Percentiles rank a stretch among this genome's conserved stretches.
Conservation (phyloP, 495 filamentous ascomycete genomes). For the Podospora australis region DNA sequence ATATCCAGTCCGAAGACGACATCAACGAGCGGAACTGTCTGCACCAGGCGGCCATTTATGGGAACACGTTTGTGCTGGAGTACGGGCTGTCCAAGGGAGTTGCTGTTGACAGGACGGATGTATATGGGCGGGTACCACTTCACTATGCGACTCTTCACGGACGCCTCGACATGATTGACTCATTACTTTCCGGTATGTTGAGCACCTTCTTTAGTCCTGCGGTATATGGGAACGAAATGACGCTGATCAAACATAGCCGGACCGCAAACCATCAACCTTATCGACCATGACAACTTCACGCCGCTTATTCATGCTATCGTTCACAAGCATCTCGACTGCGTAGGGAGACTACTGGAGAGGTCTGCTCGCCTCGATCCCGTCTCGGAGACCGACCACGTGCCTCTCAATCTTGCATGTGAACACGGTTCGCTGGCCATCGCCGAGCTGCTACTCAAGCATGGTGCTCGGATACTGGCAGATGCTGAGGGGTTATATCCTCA, state of each 20-base stretch:
- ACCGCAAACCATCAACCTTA: conserved; percentile 63
- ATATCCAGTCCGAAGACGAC: conserved; percentile 85
- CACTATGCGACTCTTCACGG: conserved; percentile 98
- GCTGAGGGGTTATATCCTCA: conserved; percentile 97
- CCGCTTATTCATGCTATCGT: conserved; percentile 92
- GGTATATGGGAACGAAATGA: neutral
- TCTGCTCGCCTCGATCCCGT: conserved; percentile 74
- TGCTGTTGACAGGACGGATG: conserved; percentile 72
- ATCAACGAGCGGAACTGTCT: conserved; percentile 96
- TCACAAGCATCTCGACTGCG: conserved; percentile 70
- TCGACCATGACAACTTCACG: conserved; percentile 96
- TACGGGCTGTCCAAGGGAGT: conserved; percentile 65
- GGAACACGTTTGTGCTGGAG: conserved; percentile 66
- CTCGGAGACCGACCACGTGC: conserved; percentile 84
- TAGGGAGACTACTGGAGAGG: conserved; percentile 62
- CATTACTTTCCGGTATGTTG: conserved; percentile 54
- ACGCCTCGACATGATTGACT: conserved; percentile 72
- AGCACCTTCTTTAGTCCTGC: too few relatives aligned
- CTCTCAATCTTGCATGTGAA: conserved; percentile 89
- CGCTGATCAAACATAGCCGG: conserved; percentile 29
- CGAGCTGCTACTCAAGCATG: conserved; percentile 70
- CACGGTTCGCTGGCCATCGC: conserved; percentile 79
- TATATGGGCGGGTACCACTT: conserved; percentile 88
- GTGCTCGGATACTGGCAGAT: conserved; percentile 74
- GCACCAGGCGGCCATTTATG: conserved; percentile 90